Percentiles rank a stretch among this genome's conserved stretches.
Evolutionary conservation across 2,329 filamentous ascomycete species (phyloP).

Genomic region (Colletotrichum plurivorum): DNA sequence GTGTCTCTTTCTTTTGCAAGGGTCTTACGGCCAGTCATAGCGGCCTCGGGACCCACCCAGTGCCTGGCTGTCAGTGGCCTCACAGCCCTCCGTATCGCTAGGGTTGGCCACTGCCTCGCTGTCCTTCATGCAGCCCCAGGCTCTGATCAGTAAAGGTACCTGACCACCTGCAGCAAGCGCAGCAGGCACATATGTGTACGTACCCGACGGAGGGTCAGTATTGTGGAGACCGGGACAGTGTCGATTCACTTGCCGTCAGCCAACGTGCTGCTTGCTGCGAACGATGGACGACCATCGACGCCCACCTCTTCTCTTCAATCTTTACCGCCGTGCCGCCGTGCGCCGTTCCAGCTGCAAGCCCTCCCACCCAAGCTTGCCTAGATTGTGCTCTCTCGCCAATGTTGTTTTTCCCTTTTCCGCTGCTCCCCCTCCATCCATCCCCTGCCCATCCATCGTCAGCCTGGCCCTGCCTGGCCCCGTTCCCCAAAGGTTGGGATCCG

Average conservation of each 20-base stretch:
- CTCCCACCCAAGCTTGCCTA: background rate
- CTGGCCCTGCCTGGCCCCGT: background rate
- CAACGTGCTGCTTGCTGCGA: too few species aligned
- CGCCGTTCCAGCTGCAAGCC: background rate
- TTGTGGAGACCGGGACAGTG: conserved; percentile 7
- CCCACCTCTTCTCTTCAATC: background rate
- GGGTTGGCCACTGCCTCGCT: conserved; percentile 36
- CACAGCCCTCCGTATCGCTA: conserved; percentile 13
- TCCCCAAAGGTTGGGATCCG: conserved; percentile 37
- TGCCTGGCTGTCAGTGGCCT: conserved; percentile 28
- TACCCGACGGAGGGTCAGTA: conserved; percentile 24
- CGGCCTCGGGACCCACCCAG: conserved; percentile 25
- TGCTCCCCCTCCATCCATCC: background rate
- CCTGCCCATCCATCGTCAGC: conserved; percentile 4
- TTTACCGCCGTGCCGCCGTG: conserved; percentile 13
- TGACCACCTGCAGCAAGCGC: conserved; percentile 27
- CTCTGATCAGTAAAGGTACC: conserved; percentile 16
- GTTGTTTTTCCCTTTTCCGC: conserved; percentile 8
- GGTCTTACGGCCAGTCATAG: conserved; percentile 32
- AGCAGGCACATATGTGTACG: conserved; percentile 14
- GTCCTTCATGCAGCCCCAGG: conserved; percentile 34
- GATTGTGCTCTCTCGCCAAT: conserved; percentile 7
- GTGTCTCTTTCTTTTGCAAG: background rate
- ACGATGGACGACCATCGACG: background rate
- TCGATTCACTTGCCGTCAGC: background rate